Conservation (phyloP, 106 monocot species). For the Allium cepa region DNA sequence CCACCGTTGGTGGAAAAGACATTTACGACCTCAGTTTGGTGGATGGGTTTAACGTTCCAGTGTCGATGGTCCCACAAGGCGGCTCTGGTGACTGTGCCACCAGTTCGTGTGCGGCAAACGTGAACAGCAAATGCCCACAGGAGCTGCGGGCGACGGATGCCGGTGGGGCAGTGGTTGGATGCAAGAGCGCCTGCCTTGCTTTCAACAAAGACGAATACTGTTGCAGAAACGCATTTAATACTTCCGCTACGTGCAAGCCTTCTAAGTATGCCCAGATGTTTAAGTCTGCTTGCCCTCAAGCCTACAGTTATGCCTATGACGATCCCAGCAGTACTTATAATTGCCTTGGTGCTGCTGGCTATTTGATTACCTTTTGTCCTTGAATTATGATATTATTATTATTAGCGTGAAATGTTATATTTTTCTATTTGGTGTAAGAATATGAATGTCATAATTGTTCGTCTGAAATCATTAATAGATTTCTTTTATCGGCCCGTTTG, state of each 20-base stretch:
- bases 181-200: conserved; percentile 17
- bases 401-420: no score
- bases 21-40: conserved; percentile 16
- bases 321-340: neutral
- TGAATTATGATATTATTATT: neutral
- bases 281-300: neutral
- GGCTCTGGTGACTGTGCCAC: conserved; percentile 1
- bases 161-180: neutral
- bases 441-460: no score
- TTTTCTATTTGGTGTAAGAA: no score
- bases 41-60: conserved; percentile 18
- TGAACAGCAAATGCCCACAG: neutral
- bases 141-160: conserved; percentile 1
- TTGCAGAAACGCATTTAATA: neutral
- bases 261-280: neutral
- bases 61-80: neutral
- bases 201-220: conserved; percentile 13
- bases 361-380: neutral
- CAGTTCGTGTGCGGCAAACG: neutral
- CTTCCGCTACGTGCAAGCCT: conserved; percentile 3
- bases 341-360: neutral
- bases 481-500: no score
- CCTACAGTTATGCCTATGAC: neutral
- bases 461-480: no score
- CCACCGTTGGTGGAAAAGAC: neutral